Base-by-base conservation (phyloP, 2,329 filamentous ascomycete genomes). In the Pseudocercospora musae region DNA sequence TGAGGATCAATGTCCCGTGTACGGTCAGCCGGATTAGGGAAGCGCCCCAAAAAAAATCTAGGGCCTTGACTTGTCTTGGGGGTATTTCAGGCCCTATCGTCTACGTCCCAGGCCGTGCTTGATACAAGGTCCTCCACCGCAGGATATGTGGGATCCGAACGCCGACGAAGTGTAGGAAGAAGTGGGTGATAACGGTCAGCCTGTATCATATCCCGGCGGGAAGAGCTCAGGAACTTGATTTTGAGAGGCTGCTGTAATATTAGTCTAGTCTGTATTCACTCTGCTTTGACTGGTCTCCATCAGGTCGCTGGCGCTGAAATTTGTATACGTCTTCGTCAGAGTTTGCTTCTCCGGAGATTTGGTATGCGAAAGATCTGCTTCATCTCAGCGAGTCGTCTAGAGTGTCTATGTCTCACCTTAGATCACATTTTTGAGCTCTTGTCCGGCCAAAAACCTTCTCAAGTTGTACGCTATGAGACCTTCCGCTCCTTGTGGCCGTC, bases 381-480 rank as follows among this genome's bases (percentile, higher is more conserved):
- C 1, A 54, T 54, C 33, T 54, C 29, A 54, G 52, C 52, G 21
- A 18, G 18, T 54, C 18, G 15, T 54, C 18, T 54, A 54, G 10
- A n/a, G 5, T 4, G 13, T 27, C n/a, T 37, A 27, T 20, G 10
- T 27, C 52, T 29, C 21, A 33, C 52, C 52, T 54, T 10, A 60
- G 21, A 84, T 78, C 37, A 80, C 70, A 69, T 89, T 89, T 78
- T 79, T 85, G 71, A 89, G 68, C 59, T 79, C 71, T 77, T 88
- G 85, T 0, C 81, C 81, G 0, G 86, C 85, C 66, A 86, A 66
- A 69, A 87, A 86, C 65, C 81, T 77, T 66, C 85, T 78, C 74
- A 89, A 67, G 67, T 89, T 89, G 62, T 85, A 80, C 44, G 83
- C 82, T 64, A 88, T 86, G 70, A 89, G 74, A 5, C 68, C 79